Percentiles rank a stretch among this genome's conserved stretches.
These are phyloP conservation scores for Xylariaceae sp. DNA, from an alignment of 2,329 filamentous ascomycete genomes.

Conservation along the genomic window DNA sequence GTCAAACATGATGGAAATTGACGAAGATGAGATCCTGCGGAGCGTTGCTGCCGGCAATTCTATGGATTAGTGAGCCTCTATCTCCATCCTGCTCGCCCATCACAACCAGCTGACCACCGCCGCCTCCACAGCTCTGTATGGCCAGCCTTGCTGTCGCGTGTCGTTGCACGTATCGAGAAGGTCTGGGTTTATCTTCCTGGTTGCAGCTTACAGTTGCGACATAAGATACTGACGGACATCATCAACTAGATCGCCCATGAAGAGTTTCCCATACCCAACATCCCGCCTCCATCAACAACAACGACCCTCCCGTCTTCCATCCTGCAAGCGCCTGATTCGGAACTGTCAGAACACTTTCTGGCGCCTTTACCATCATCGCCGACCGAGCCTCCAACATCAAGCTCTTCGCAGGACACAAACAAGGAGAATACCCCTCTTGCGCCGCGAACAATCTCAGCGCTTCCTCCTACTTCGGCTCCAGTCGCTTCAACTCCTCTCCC, in stretches of 20 bases:
- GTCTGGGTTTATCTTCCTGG: constrained; percentile 44
- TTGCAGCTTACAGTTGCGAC: no score
- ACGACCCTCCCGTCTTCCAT: constrained; percentile 36
- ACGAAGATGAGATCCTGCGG: constrained; percentile 57
- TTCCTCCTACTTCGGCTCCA: constrained; percentile 37
- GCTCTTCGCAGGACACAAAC: constrained; percentile 63
- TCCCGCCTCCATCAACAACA: constrained; percentile 49
- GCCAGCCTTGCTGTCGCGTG: constrained; percentile 45
- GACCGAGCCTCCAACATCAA: constrained; percentile 41
- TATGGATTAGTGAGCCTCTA: constrained; percentile 59
- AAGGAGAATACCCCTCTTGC: constrained; percentile 66
- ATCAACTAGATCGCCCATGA: constrained; percentile 70
- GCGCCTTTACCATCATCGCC: constrained; percentile 55
- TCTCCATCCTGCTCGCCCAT: constrained; percentile 2
- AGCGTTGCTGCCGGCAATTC: constrained; percentile 56
- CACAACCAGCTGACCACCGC: constrained; percentile 28
- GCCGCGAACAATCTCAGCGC: constrained; percentile 45
- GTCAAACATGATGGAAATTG: constrained; percentile 58
- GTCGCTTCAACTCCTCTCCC: constrained; percentile 34
- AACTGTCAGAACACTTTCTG: constrained; percentile 49
- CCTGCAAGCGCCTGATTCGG: constrained; percentile 44
- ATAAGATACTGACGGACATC: constrained; percentile 12
- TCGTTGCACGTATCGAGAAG: constrained; percentile 55
- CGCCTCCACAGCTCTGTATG: constrained; percentile 42
- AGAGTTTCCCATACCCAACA: constrained; percentile 74